Percentiles rank a stretch among this genome's conserved stretches.
phyloP scores from a whole-genome alignment of 106 monocot genomes.

The Dioscorea dumetorum region DNA sequence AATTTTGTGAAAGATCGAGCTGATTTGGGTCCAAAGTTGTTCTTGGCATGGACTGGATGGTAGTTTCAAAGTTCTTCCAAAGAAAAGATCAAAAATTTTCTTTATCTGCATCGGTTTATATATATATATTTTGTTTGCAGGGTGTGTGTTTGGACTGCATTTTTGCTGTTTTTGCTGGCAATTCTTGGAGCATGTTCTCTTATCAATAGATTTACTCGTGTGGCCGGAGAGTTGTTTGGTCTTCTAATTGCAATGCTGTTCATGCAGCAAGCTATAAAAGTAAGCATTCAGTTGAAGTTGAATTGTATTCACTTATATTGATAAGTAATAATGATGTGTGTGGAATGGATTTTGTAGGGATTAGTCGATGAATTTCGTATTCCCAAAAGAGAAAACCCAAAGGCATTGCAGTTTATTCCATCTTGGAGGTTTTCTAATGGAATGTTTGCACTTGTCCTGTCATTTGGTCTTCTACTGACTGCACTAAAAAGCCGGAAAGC shows the following conservation, averaged over 20 bases:
- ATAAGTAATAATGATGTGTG: background rate
- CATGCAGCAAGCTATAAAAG: constrained; percentile 83
- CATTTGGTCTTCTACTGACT: constrained; percentile 78
- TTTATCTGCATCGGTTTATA: background rate
- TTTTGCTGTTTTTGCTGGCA: constrained; percentile 60
- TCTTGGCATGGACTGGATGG: constrained; percentile 92
- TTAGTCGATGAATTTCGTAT: constrained; percentile 72
- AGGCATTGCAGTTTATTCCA: constrained; percentile 28
- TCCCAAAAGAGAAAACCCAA: constrained; percentile 59
- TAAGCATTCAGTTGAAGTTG: constrained; percentile 9
- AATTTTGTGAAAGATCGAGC: constrained; percentile 61
- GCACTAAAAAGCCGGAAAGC: constrained; percentile 74
- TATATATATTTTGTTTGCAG: constrained; percentile 20
- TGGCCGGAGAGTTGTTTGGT: constrained; percentile 85
- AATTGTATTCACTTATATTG: too few species aligned
- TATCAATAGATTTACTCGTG: constrained; percentile 81
- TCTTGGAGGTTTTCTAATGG: constrained; percentile 84
- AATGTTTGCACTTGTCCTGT: constrained; percentile 82
- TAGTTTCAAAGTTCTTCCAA: constrained; percentile 2
- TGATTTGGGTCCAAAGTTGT: constrained; percentile 61
- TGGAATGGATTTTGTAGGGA: constrained; percentile 32
- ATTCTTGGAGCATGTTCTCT: constrained; percentile 79
- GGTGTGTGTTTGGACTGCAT: constrained; percentile 86
- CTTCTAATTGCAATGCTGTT: constrained; percentile 83
- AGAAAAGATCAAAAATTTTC: background rate